These are phyloP conservation scores for Taiwanofungus camphoratus DNA, from an alignment of 1,284 basidiomycete species.

Conservation along the genomic window DNA sequence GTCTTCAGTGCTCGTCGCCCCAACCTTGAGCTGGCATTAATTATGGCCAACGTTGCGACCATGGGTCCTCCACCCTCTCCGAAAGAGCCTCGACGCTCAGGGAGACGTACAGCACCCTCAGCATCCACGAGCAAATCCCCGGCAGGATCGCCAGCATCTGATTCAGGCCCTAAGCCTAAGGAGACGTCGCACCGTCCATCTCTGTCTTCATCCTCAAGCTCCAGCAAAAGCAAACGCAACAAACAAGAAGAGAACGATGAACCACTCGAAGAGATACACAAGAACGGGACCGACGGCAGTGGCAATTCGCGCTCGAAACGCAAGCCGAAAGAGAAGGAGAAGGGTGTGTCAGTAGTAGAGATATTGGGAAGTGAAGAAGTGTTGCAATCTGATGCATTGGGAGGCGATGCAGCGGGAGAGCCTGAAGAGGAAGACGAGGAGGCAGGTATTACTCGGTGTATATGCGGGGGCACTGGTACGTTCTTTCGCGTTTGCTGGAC, in stretches of 20 bases:
- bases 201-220: constrained; percentile 37
- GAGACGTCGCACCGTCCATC: constrained; percentile 38
- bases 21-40: constrained; percentile 13
- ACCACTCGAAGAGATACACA: constrained; percentile 43
- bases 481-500: constrained; percentile 20
- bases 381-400: constrained; percentile 22
- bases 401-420: constrained; percentile 32
- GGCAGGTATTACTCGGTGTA: constrained; percentile 86
- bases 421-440: constrained; percentile 50
- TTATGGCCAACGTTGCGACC: constrained; percentile 27
- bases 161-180: constrained; percentile 37
- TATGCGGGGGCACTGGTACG: constrained; percentile 87
- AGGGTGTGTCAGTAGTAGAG: constrained; percentile 28
- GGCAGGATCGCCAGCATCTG: constrained; percentile 54
- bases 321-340: constrained; percentile 55
- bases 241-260: constrained; percentile 75
- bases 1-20: constrained; percentile 14
- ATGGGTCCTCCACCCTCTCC: constrained; percentile 77
- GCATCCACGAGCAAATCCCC: constrained; percentile 68
- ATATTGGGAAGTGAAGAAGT: constrained; percentile 27
- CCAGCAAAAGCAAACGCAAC: constrained; percentile 49
- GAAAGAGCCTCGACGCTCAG: constrained; percentile 70
- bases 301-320: constrained; percentile 44
- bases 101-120: constrained; percentile 62
- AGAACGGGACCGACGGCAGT: constrained; percentile 37